phyloP scores from a whole-genome alignment of 306 rosid genomes.

The Vachellia collinsii region DNA sequence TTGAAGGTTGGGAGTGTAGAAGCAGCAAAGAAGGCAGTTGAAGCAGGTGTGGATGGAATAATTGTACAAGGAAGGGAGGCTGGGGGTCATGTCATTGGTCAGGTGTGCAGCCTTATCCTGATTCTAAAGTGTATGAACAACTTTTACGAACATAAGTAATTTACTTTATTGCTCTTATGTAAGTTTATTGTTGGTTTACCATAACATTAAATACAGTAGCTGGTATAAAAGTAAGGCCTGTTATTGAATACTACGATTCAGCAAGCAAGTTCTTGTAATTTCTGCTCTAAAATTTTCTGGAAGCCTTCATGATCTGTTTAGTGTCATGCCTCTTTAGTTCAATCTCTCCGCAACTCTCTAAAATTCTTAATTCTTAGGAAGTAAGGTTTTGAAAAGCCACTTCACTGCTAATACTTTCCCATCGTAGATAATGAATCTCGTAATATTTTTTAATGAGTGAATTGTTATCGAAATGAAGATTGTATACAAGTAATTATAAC shows the following conservation, averaged over 20 bases:
- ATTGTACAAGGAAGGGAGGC: conserved; percentile 92
- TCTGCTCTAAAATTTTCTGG: not conserved
- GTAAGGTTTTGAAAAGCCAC: not conserved
- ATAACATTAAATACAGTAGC: not conserved
- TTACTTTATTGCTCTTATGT: not conserved
- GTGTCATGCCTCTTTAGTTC: conserved; percentile 6
- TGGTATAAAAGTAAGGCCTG: not conserved
- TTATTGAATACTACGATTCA: not conserved
- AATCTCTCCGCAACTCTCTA: not conserved
- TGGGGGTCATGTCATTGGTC: conserved; percentile 92
- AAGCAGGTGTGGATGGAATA: conserved; percentile 77
- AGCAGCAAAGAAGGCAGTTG: conserved; percentile 62
- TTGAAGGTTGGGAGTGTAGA: conserved; percentile 65
- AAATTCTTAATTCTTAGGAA: not conserved
- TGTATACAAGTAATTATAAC: not conserved
- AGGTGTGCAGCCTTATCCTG: conserved; percentile 49
- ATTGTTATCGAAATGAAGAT: not conserved
- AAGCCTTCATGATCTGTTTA: conserved; percentile 20
- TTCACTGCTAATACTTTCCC: not conserved
- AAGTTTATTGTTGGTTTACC: not conserved
- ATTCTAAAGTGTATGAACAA: conserved; percentile 11
- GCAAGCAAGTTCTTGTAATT: conserved; percentile 2
- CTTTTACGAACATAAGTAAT: not conserved
- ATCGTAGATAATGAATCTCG: not conserved
- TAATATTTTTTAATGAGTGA: not conserved